These are phyloP conservation scores for Fusarium veterinarium DNA, from an alignment of 2,329 filamentous ascomycete genomes.

Conservation along the genomic window DNA sequence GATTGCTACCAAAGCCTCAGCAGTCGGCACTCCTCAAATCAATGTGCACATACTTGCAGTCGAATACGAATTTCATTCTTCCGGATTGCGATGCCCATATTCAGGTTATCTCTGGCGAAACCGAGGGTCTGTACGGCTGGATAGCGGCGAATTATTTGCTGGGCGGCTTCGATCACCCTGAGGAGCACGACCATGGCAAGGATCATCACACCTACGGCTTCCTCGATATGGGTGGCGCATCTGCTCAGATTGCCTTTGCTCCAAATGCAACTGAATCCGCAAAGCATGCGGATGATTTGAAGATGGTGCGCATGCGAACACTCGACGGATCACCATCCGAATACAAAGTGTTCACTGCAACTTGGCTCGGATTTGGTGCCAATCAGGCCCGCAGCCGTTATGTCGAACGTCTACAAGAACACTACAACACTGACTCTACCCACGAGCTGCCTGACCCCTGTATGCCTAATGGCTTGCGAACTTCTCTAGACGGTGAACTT, in stretches of 20 bases:
- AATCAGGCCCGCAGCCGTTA: constrained; percentile 91
- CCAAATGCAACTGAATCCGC: constrained; percentile 91
- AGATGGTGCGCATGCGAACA: constrained; percentile 84
- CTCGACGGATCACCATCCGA: constrained; percentile 82
- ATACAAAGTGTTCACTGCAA: constrained; percentile 92
- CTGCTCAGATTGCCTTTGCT: constrained; percentile 96
- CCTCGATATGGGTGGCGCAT: constrained; percentile 97
- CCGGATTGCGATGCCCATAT: constrained; percentile 92
- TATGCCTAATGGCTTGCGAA: constrained; percentile 80
- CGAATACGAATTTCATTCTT: constrained; percentile 82
- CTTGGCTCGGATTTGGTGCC: constrained; percentile 97
- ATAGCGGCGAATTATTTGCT: constrained; percentile 96
- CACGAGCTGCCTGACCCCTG: constrained; percentile 90
- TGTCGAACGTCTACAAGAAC: constrained; percentile 78
- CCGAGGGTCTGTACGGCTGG: constrained; percentile 97
- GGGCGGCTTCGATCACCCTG: constrained; percentile 85
- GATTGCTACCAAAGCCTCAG: constrained; percentile 80
- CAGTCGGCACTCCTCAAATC: constrained; percentile 78
- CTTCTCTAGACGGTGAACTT: constrained; percentile 75
- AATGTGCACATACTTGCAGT: constrained; percentile 84
- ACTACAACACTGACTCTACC: constrained; percentile 64
- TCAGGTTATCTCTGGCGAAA: constrained; percentile 94
- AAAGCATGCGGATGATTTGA: constrained; percentile 91
- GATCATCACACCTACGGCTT: constrained; percentile 96
- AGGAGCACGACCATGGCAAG: constrained; percentile 83